Conservation (phyloP, 176 grass and related monocot species). For the Hordeum vulgare region MorexV3_pseudomolecules_assembly NC_058521.1:89929924-89930423, state of each 20-base stretch:
- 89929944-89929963: not conserved
- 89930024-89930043: not conserved
- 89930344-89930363: conserved; percentile 95
- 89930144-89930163: not conserved
- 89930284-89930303: conserved; percentile 10
- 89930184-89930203: conserved; percentile 2
- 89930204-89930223: not conserved
- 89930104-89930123: not conserved
- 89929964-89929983: not conserved
- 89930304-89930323: conserved; percentile 72
- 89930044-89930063: not conserved
- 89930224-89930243: not conserved
- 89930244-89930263: not conserved
- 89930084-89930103: not conserved
- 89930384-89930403: conserved; percentile 99
- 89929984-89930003: not conserved
- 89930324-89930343: conserved; percentile 99
- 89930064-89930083: not conserved
- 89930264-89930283: not conserved
- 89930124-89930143: not conserved
- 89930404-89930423: conserved; percentile 96
- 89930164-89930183: not conserved
- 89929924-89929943: not conserved
- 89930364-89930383: conserved; percentile 92
- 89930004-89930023: not conserved